phyloP scores from a whole-genome alignment of 345 rosid genomes.

The Citrus trifoliata region DNA sequence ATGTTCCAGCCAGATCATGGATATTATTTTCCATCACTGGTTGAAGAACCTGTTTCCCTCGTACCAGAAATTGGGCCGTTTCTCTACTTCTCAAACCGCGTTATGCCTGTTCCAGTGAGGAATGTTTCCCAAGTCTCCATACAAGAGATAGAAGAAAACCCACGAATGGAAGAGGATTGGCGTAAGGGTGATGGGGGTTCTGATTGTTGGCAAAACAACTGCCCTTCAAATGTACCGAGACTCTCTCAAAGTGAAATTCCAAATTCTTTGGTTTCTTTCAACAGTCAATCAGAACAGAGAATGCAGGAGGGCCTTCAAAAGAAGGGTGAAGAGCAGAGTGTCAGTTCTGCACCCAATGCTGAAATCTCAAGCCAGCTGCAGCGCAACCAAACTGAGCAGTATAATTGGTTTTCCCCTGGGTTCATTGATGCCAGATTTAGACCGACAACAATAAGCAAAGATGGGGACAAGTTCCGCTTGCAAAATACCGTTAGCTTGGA shows the following conservation, averaged over 20 bases:
- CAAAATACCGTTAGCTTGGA: not conserved
- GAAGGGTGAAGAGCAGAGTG: not conserved
- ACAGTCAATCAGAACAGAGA: conserved; percentile 5
- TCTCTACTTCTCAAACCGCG: conserved; percentile 7
- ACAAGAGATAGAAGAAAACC: conserved; percentile 19
- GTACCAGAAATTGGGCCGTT: conserved; percentile 8
- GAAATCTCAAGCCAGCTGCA: conserved; percentile 7
- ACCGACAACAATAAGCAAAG: not conserved
- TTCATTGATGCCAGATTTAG: conserved; percentile 12
- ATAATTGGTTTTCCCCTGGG: not conserved
- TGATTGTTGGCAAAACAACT: conserved; percentile 4
- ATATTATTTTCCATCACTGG: conserved; percentile 3
- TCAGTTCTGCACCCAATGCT: not conserved
- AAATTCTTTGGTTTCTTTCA: not conserved
- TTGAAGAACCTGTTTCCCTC: conserved; percentile 5
- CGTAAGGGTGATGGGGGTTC: not conserved
- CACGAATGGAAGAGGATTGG: conserved; percentile 13
- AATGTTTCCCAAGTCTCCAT: conserved; percentile 19
- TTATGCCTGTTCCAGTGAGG: conserved; percentile 7
- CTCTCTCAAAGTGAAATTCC: not conserved
- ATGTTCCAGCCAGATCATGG: conserved; percentile 10
- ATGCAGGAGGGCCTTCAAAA: conserved; percentile 1
- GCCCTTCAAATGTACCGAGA: conserved; percentile 6
- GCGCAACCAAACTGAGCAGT: conserved; percentile 2
- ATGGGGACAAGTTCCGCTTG: not conserved